A percentile compares a stretch with the other conserved stretches of the same genome.
Evolutionary conservation across 257 asterid species (phyloP).

Genomic region (Solanum corneliomulleri): DNA sequence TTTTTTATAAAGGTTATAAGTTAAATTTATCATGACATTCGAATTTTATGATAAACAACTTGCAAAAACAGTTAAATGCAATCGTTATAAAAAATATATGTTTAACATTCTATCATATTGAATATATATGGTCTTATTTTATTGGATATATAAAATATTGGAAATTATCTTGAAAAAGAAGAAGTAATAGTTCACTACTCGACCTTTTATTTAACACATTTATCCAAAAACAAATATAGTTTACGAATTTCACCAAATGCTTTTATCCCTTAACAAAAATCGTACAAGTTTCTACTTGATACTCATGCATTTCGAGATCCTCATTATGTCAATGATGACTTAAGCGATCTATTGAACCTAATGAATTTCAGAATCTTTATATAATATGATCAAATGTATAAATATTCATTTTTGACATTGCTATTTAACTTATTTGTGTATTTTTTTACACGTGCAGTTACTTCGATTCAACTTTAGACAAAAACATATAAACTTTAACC

Average conservation of each 20-base stretch:
- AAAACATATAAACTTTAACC: neutral
- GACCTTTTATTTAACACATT: fast-evolving
- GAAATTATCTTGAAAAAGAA: neutral
- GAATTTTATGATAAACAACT: too few species aligned
- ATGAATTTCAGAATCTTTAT: neutral
- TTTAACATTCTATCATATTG: too few species aligned
- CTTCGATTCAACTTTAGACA: neutral
- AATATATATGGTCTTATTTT: neutral
- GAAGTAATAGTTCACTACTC: neutral
- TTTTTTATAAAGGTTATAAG: fast-evolving
- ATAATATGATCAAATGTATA: neutral
- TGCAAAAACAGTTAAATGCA: too few species aligned
- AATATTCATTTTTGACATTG: too few species aligned
- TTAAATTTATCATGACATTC: fast-evolving
- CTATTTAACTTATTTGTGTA: neutral
- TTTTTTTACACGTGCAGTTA: fast-evolving
- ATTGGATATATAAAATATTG: neutral
- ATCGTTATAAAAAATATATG: too few species aligned
- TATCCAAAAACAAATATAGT: neutral
- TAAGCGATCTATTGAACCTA: neutral
- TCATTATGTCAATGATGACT: neutral
- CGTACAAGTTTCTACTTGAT: neutral
- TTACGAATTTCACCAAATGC: neutral
- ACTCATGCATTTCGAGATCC: too few species aligned
- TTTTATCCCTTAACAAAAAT: neutral